These are phyloP conservation scores for Pterulicium gracile DNA, from an alignment of 1,284 basidiomycete genomes.

Conservation along the genomic window DNA sequence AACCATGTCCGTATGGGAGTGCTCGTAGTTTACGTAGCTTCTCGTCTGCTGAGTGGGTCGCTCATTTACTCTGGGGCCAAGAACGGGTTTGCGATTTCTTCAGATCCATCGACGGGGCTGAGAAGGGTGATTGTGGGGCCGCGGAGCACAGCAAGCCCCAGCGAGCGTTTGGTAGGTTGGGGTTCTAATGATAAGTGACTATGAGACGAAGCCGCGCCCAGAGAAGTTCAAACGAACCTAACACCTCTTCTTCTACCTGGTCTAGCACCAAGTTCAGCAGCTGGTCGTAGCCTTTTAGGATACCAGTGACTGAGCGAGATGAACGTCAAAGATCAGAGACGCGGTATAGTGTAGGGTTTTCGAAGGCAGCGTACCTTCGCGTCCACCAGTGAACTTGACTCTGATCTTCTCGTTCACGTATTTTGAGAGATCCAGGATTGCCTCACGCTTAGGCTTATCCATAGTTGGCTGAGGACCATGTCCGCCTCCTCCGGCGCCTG, in stretches of 20 bases:
- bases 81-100: slow-evolving; percentile 85
- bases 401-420: slow-evolving; percentile 88
- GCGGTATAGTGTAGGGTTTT: slow-evolving; percentile 2
- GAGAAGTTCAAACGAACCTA: slow-evolving; percentile 34
- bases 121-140: slow-evolving; percentile 90
- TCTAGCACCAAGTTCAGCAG: slow-evolving; percentile 93
- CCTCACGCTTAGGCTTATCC: slow-evolving; percentile 89
- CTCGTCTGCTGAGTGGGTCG: too few relatives aligned
- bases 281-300: slow-evolving; percentile 94
- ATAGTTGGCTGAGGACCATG: slow-evolving; percentile 35
- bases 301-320: slow-evolving; percentile 64
- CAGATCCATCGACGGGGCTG: slow-evolving; percentile 87
- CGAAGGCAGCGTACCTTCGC: slow-evolving; percentile 63
- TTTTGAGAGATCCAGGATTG: slow-evolving; percentile 91
- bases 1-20: too few relatives aligned
- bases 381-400: slow-evolving; percentile 94
- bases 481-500: slow-evolving; percentile 30
- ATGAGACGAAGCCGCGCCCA: slow-evolving; percentile 5
- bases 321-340: slow-evolving; percentile 2
- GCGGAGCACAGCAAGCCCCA: slow-evolving; percentile 82
- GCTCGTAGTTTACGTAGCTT: too few relatives aligned
- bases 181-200: slow-evolving; percentile 35
- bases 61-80: slow-evolving; percentile 37
- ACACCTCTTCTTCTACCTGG: slow-evolving; percentile 72
- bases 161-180: slow-evolving; percentile 48